Evolutionary conservation across 306 rosid genomes (phyloP).

Genomic region (Hippophae gyantsensis): DNA sequence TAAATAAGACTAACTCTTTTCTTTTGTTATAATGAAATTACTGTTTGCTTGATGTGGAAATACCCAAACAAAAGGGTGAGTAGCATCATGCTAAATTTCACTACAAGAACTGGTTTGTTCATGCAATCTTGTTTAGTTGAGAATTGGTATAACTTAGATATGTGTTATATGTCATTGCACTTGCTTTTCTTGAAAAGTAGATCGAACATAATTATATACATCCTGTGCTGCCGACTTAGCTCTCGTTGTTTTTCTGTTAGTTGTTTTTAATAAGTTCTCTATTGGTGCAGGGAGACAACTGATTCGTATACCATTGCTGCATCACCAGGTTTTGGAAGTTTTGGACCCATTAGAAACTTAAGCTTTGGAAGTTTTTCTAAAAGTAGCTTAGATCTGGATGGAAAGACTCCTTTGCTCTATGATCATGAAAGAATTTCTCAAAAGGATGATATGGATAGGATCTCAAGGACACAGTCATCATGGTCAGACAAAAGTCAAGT

Average conservation of each 20-base stretch:
- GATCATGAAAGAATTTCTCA: constrained; percentile 26
- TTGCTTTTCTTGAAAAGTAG: too few relatives aligned
- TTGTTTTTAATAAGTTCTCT: not conserved
- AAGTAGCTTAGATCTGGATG: constrained; percentile 41
- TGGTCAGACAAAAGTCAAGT: constrained; percentile 40
- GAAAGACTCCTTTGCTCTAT: constrained; percentile 42
- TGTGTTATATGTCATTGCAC: too few relatives aligned
- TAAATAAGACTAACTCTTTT: too few relatives aligned
- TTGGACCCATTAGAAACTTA: constrained; percentile 34
- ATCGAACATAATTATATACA: not conserved
- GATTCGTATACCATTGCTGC: constrained; percentile 74
- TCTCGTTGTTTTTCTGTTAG: not conserved
- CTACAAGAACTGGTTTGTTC: too few relatives aligned
- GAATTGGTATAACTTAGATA: too few relatives aligned
- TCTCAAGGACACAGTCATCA: constrained; percentile 37
- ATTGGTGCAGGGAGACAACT: constrained; percentile 49
- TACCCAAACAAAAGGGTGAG: too few relatives aligned
- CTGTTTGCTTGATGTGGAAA: too few relatives aligned
- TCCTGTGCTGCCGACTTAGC: not conserved
- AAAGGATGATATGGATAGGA: constrained; percentile 23
- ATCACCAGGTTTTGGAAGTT: constrained; percentile 47
- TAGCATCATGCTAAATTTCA: too few relatives aligned
- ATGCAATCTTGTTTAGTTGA: too few relatives aligned
- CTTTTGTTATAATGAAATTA: too few relatives aligned
- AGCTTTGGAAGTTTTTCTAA: constrained; percentile 31